A percentile compares a stretch with the other conserved stretches of the same genome.
phyloP scores from a whole-genome alignment of 2,329 filamentous ascomycete genomes.

The Aureobasidium sp. region DNA sequence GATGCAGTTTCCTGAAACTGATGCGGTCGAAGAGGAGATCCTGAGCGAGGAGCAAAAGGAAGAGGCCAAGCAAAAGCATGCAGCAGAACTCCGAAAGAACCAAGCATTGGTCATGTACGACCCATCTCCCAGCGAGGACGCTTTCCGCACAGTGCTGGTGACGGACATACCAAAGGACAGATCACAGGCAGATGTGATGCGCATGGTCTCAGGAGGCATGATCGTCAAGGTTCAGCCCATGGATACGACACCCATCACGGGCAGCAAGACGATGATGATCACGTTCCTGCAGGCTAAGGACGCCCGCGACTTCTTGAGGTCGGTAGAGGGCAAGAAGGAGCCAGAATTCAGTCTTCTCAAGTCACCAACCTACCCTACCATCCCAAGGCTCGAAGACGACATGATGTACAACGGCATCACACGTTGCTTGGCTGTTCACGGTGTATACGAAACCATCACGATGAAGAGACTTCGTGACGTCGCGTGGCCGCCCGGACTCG shows the following conservation, averaged over 20 bases:
- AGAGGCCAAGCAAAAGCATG: neutral
- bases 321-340: neutral
- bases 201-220: neutral
- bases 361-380: neutral
- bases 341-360: neutral
- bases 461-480: neutral
- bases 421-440: neutral
- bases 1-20: neutral
- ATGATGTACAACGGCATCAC: neutral
- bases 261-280: neutral
- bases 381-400: neutral
- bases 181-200: neutral
- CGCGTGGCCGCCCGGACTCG: neutral
- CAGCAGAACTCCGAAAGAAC: neutral
- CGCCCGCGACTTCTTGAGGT: neutral
- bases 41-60: neutral
- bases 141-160: neutral
- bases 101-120: conserved; percentile 6
- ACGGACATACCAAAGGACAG: neutral
- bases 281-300: neutral
- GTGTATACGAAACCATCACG: neutral
- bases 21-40: neutral
- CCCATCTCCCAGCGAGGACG: neutral
- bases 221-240: neutral
- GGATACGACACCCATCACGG: neutral